These are phyloP conservation scores for Rhododendron ovatum DNA, from an alignment of 148 eudicot species.

Conservation along the genomic window DNA sequence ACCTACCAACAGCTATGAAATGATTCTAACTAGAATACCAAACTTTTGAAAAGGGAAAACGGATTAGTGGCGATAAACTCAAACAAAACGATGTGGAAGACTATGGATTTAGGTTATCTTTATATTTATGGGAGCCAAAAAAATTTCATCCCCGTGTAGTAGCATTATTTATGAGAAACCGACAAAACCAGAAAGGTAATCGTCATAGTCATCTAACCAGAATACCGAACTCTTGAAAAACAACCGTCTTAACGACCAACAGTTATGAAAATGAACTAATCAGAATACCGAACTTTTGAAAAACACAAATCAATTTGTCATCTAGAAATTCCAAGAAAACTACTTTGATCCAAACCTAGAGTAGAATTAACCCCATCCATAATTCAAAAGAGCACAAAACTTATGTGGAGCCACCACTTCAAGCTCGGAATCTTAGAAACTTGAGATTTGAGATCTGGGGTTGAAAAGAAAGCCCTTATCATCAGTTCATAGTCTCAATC, in stretches of 20 bases:
- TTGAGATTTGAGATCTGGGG: not conserved
- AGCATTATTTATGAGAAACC: not conserved
- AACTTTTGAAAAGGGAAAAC: not conserved
- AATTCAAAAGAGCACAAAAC: not conserved
- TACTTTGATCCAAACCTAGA: not conserved
- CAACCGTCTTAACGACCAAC: not conserved
- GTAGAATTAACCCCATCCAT: not conserved
- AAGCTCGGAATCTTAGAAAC: not conserved
- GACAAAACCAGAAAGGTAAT: not conserved
- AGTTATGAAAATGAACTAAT: not conserved
- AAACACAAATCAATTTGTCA: not conserved
- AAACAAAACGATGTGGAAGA: not conserved
- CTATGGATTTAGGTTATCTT: not conserved
- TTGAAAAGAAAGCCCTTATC: not conserved
- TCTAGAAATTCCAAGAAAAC: not conserved
- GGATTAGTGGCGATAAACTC: not conserved
- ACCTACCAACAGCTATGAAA: not conserved
- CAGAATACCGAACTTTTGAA: not conserved
- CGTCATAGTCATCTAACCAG: not conserved
- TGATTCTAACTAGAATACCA: not conserved
- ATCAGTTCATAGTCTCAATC: not conserved
- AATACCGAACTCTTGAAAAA: not conserved
- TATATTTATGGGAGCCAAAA: not conserved
- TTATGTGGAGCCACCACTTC: not conserved
- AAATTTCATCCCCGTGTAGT: not conserved